Conservation (phyloP, 2,329 filamentous ascomycete genomes). For the Aspergillus arachidicola region DNA sequence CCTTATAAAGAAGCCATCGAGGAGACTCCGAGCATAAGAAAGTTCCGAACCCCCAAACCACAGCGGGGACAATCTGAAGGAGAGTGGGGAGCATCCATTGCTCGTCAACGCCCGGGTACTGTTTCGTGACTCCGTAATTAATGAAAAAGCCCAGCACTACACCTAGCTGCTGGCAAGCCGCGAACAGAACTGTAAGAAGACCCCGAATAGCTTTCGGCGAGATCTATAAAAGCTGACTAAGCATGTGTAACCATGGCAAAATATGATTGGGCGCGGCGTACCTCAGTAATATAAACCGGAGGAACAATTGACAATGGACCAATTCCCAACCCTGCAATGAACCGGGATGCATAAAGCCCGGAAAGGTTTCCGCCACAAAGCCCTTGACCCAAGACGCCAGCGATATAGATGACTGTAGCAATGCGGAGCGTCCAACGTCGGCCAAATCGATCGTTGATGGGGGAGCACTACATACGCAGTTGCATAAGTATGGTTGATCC, state of each 20-base stretch:
- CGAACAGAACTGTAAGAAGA: conserved; percentile 21
- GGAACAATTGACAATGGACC: conserved; percentile 19
- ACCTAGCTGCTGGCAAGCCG: conserved; percentile 24
- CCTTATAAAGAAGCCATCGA: conserved; percentile 23
- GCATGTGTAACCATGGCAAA: background rate
- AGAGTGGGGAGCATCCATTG: conserved; percentile 29
- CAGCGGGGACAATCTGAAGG: conserved; percentile 21
- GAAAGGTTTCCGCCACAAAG: conserved; percentile 18
- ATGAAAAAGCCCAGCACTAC: conserved; percentile 25
- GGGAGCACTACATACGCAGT: conserved; percentile 10
- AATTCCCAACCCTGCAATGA: conserved; percentile 23
- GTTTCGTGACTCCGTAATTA: conserved; percentile 24
- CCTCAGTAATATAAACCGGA: conserved; percentile 13
- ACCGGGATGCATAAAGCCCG: conserved; percentile 20
- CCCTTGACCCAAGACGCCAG: conserved; percentile 21
- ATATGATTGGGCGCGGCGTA: background rate
- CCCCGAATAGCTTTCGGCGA: conserved; percentile 23
- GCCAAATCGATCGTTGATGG: conserved; percentile 20
- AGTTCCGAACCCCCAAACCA: conserved; percentile 18
- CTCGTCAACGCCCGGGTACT: conserved; percentile 16
- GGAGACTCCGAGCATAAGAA: conserved; percentile 25
- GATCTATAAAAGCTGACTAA: conserved; percentile 5
- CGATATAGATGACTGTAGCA: conserved; percentile 21
- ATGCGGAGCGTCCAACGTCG: conserved; percentile 21
- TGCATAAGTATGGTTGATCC: background rate